phyloP scores from a whole-genome alignment of 202 grass and related monocot species.

The Brachypodium distachyon region DNA sequence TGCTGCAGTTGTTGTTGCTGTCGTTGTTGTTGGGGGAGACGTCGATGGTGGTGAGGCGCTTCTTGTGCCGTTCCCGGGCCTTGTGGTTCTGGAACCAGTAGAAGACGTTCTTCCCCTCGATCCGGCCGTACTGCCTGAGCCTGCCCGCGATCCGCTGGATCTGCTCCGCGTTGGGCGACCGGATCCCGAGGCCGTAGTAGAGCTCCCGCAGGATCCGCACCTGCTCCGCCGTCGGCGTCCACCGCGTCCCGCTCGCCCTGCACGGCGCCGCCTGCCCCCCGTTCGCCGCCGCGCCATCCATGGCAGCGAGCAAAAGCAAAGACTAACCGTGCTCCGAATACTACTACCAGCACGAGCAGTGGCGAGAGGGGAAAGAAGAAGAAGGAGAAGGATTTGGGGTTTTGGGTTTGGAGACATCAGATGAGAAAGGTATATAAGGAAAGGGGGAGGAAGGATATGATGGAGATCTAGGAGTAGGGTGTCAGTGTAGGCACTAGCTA shows the following conservation, averaged over 20 bases:
- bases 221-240: conserved; percentile 91
- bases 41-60: conserved; percentile 51
- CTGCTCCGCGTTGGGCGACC: conserved; percentile 85
- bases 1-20: too few species aligned
- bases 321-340: background rate
- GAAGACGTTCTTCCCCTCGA: conserved; percentile 99
- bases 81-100: conserved; percentile 99
- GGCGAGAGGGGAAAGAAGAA: background rate
- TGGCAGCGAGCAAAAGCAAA: background rate
- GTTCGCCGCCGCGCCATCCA: background rate
- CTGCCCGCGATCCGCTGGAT: conserved; percentile 83
- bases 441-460: background rate
- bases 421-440: conserved; percentile 24
- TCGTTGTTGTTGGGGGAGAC: background rate
- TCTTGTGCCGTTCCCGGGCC: conserved; percentile 93
- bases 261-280: conserved; percentile 30
- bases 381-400: background rate
- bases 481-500: too few species aligned
- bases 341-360: background rate
- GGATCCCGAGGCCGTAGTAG: conserved; percentile 77
- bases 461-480: background rate
- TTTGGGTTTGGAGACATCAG: background rate
- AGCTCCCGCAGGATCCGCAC: conserved; percentile 72
- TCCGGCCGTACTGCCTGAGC: conserved; percentile 72
- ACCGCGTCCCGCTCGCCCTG: conserved; percentile 65